Percentiles rank a stretch among this genome's conserved stretches.
Evolutionary conservation across 2,329 filamentous ascomycete genomes (phyloP).

Genomic region (Beauveria bassiana): DNA sequence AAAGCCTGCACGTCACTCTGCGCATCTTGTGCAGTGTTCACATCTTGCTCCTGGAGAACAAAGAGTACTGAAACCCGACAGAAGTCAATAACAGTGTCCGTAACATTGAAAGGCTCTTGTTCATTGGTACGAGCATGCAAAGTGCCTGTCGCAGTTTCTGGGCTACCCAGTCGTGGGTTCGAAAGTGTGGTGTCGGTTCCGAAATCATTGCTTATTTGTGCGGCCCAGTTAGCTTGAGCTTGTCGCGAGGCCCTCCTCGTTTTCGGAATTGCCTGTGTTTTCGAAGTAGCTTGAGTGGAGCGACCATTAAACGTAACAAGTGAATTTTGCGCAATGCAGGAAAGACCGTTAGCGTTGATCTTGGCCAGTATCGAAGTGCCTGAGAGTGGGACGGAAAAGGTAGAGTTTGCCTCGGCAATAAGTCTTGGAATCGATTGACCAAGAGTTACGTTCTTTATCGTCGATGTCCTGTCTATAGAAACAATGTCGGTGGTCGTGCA

Average conservation of each 20-base stretch:
- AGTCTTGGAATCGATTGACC: constrained; percentile 72
- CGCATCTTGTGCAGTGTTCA: constrained; percentile 44
- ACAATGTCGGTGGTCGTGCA: constrained; percentile 44
- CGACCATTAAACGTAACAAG: constrained; percentile 73
- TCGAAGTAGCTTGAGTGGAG: constrained; percentile 27
- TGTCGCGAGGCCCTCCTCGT: constrained; percentile 1
- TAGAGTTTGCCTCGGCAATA: constrained; percentile 53
- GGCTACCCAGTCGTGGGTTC: neutral
- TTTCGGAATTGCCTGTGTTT: neutral
- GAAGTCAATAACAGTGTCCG: constrained; percentile 54
- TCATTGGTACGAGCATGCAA: neutral
- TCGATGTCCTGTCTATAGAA: constrained; percentile 30
- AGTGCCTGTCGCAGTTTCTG: neutral
- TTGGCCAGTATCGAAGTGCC: constrained; percentile 62
- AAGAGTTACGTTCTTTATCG: constrained; percentile 63
- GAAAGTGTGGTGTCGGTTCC: neutral
- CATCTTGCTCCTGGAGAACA: constrained; percentile 47
- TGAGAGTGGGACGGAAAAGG: constrained; percentile 72
- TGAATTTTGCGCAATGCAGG: constrained; percentile 78
- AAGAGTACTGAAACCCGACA: constrained; percentile 54
- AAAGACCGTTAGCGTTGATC: constrained; percentile 67
- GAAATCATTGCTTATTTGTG: neutral
- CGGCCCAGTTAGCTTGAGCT: neutral
- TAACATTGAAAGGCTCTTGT: constrained; percentile 34
- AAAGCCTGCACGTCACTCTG: constrained; percentile 48